Evolutionary conservation across 2,329 filamentous ascomycete genomes (phyloP), one percentile per base, ranked within the genome.

Genomic region (Claviceps fusiformis): DNA sequence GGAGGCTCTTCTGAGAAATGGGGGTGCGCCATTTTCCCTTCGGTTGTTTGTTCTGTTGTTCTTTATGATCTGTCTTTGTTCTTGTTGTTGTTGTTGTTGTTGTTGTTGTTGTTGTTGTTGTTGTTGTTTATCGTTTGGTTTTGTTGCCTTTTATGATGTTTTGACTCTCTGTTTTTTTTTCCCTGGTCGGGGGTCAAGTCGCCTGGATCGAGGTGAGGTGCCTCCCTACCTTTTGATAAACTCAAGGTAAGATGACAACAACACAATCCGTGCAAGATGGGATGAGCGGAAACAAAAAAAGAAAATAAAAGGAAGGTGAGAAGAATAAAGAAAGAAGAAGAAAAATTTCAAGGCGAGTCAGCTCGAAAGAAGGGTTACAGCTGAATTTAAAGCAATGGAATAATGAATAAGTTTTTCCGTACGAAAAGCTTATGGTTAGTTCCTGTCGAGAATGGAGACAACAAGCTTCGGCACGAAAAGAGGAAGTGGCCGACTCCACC

Each of bases 1-100:
- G 69, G 65, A 27, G 67, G 66, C 41, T 72, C 70, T 13, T 70
- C 63, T 5, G 67, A 65, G 55, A 70, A 68, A 35, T 69, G 67
- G 15, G 66, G 62, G 49, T 62, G 62, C 24, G 65, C 61, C 65
- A 68, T 68, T n/a, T 31, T 59, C 54, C 24, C 10, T 33, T 1
- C 2, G 35, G 33, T 48, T 48, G 2, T 45, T 11, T 19, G 7
- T 44, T 2, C 10, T 44, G 2, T 44, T n/a, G 41, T 19, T 44
- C 6, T 6, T 44, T 9, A 3, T n/a, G n/a, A n/a, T n/a, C n/a
- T n/a, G n/a, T n/a, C n/a, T n/a, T n/a, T n/a, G n/a, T n/a, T n/a
- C n/a, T n/a, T n/a, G n/a, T n/a, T n/a, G n/a, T n/a, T n/a, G n/a
- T n/a, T n/a, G n/a, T n/a, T n/a, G n/a, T n/a, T n/a, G n/a, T n/a